Evolutionary conservation across 257 asterid species (phyloP).

Genomic region (Lavandula angustifolia): DNA sequence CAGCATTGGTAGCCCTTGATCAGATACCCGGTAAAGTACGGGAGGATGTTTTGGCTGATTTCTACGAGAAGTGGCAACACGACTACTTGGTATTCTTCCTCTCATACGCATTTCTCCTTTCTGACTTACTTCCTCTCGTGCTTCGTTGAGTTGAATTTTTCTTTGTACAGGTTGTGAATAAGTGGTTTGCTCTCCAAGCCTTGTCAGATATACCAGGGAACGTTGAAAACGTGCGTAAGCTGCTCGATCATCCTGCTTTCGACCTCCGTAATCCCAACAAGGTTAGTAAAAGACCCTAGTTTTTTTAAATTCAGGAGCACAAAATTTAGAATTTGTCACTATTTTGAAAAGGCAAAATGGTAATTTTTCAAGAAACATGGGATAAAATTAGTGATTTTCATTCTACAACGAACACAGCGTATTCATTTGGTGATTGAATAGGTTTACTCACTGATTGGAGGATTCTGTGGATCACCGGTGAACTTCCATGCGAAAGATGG

Average conservation of each 20-base stretch:
- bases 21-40: slow-evolving; percentile 73
- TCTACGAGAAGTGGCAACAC: slow-evolving; percentile 82
- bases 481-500: slow-evolving; percentile 82
- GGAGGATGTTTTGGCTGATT: slow-evolving; percentile 81
- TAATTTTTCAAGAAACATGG: too few relatives aligned
- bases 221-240: slow-evolving; percentile 72
- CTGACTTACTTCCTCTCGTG: background rate
- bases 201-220: slow-evolving; percentile 65
- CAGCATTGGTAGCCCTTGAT: slow-evolving; percentile 80
- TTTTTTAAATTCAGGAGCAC: too few relatives aligned
- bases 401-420: background rate
- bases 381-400: too few relatives aligned
- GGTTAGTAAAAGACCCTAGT: slow-evolving; percentile 35
- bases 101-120: background rate
- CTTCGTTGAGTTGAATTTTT: background rate
- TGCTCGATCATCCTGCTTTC: slow-evolving; percentile 69
- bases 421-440: slow-evolving; percentile 26
- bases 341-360: too few relatives aligned
- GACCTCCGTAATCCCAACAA: slow-evolving; percentile 83
- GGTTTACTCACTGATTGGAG: slow-evolving; percentile 80
- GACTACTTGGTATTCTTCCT: slow-evolving; percentile 68
- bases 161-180: slow-evolving; percentile 60
- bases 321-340: too few relatives aligned
- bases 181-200: slow-evolving; percentile 84
- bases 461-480: slow-evolving; percentile 74